Percentiles rank a stretch among this genome's conserved stretches.
Evolutionary conservation across 2,329 filamentous ascomycete species (phyloP).

Genomic region (Penicillium sp.): DNA sequence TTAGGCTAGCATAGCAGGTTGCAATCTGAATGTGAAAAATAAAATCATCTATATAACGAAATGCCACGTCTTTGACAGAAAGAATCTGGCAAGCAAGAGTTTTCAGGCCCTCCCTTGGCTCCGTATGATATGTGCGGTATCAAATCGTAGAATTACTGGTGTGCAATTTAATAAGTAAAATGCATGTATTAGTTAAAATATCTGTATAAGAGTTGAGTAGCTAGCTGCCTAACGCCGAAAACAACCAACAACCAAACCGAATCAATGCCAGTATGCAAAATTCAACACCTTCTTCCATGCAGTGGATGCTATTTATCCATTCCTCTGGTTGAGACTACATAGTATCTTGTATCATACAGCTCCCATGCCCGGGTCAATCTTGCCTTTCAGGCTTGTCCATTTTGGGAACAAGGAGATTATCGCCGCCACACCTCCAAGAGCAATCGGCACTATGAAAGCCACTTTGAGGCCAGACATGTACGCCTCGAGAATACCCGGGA

Average conservation of each 20-base stretch:
- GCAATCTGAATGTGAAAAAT: too few relatives aligned
- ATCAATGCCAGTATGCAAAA: slow-evolving; percentile 8
- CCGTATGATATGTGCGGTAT: too few relatives aligned
- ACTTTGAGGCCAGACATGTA: slow-evolving; percentile 30
- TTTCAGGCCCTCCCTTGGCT: too few relatives aligned
- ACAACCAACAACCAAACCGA: not conserved
- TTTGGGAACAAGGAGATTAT: slow-evolving; percentile 15
- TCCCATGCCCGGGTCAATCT: slow-evolving; percentile 11
- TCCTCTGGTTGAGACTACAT: not conserved
- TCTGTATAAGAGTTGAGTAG: not conserved
- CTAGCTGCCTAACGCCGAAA: not conserved
- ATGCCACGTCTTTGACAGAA: too few relatives aligned
- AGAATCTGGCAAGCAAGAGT: too few relatives aligned
- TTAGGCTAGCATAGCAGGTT: too few relatives aligned
- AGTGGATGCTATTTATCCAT: not conserved
- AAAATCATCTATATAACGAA: too few relatives aligned
- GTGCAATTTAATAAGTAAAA: not conserved
- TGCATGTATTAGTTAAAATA: not conserved
- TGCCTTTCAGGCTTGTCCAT: slow-evolving; percentile 17
- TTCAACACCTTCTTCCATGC: not conserved
- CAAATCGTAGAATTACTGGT: too few relatives aligned
- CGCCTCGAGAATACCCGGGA: slow-evolving; percentile 25
- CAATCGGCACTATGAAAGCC: slow-evolving; percentile 16
- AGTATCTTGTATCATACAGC: not conserved
- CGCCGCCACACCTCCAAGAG: slow-evolving; percentile 12